Base-by-base conservation (phyloP, 169 alveolate genomes). In the Plasmodium gonderi region DNA sequence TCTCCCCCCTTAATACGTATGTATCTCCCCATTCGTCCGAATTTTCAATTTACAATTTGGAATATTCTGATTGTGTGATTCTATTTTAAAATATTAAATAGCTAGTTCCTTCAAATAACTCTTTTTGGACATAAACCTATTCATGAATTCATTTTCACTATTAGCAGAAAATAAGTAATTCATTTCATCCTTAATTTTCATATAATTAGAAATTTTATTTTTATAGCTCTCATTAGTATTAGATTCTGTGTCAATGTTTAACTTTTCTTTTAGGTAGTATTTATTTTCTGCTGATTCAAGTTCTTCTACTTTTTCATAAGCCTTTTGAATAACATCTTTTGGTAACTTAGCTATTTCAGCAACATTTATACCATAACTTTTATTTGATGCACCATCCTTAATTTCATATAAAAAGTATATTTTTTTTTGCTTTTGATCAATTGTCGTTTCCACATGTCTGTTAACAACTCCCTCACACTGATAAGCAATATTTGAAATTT, bases 271-370 rank as follows among this genome's bases (percentile, higher is more conserved):
- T 40, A 83, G 77, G 65, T 83, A 83, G 54, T 83, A 83, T 83
- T 83, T 83, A 72, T 83, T 83, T 83, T 83, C 92, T 4, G 92
- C 92, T 17, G 92, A 83, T 76, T 83, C 92, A 4, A 83, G 77
- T 83, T 83, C 85, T 74, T 83, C 92, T 72, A 83, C 92, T 72
- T 83, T 83, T 83, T 83, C 92, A 76, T 83, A 83, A 23, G 92
- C 92, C 76, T 72, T 83, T 83, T 44, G 83, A 69, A 83, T 83
- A 11, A 96, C 97, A 8, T 93, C 97, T 64, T 33, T 81, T 2
- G 99, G 99, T 82, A 98, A 96, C 54, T 98, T 97, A 11, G 99
- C 97, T 91, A 98, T 96, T 90, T 97, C 97, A 17, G 99, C 99
- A 33, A 98, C 99, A 69, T 97, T 98, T 3, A 98, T 97, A 36